A percentile compares a stretch with the other conserved stretches of the same genome.
These are phyloP conservation scores for Phoma sp. DNA, from an alignment of 2,329 filamentous ascomycete species.

Conservation along the genomic window DNA sequence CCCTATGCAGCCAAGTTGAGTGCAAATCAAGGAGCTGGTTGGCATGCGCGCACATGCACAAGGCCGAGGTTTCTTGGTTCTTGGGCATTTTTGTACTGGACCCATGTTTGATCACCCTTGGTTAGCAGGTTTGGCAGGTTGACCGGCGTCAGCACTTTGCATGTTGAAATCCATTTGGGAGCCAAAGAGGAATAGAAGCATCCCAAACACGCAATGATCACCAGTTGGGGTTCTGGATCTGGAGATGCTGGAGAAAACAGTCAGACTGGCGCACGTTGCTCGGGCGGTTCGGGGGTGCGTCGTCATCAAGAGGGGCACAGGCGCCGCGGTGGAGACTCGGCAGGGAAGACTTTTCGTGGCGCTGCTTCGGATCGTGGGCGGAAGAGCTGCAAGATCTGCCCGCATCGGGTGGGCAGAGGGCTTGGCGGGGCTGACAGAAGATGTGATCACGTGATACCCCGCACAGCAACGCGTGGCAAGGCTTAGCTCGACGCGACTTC, in stretches of 20 bases:
- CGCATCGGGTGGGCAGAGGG: slow-evolving; percentile 1
- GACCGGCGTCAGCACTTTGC: slow-evolving; percentile 12
- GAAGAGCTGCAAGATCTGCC: slow-evolving; percentile 19
- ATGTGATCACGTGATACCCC: slow-evolving; percentile 12
- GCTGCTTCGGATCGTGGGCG: slow-evolving; percentile 14
- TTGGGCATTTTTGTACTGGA: background rate
- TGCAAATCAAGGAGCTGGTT: background rate
- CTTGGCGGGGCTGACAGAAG: slow-evolving; percentile 4
- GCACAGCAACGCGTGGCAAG: slow-evolving; percentile 10
- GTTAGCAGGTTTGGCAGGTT: slow-evolving; percentile 13
- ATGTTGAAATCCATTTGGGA: slow-evolving; percentile 6
- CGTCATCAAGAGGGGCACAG: slow-evolving; percentile 17
- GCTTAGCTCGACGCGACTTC: slow-evolving; percentile 8
- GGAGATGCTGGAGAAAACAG: slow-evolving; percentile 16
- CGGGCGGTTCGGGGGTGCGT: slow-evolving; percentile 4
- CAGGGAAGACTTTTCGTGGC: slow-evolving; percentile 21
- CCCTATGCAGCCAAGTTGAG: slow-evolving; percentile 5
- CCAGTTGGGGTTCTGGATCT: slow-evolving; percentile 18
- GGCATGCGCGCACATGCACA: slow-evolving; percentile 4
- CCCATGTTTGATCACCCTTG: slow-evolving; percentile 7
- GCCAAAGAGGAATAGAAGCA: background rate
- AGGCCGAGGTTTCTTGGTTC: slow-evolving; percentile 5
- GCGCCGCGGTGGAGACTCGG: slow-evolving; percentile 6
- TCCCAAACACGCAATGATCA: slow-evolving; percentile 14
- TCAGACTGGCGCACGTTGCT: slow-evolving; percentile 11